Evolutionary conservation across 2,329 filamentous ascomycete species (phyloP).

Genomic region (Macrophomina phaseolina): DNA sequence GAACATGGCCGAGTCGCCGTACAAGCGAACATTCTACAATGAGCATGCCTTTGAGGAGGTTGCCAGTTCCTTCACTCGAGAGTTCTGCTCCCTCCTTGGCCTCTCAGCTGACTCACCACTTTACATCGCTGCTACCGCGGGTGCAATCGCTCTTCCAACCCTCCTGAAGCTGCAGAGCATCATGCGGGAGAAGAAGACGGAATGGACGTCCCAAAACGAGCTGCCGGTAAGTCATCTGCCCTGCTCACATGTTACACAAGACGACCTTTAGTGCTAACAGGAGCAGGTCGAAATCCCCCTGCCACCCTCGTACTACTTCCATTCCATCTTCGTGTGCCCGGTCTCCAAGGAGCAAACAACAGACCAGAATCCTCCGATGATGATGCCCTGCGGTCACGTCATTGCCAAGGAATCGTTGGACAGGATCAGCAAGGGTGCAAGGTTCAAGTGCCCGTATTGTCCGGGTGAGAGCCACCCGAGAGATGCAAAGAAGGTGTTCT

Average conservation of each 20-base stretch:
- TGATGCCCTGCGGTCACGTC: constrained; percentile 94
- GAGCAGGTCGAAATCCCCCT: constrained; percentile 68
- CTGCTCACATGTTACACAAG: neutral
- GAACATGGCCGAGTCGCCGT: constrained; percentile 79
- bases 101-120: constrained; percentile 90
- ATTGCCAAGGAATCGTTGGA: constrained; percentile 84
- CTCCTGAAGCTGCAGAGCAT: constrained; percentile 87
- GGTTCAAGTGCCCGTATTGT: constrained; percentile 97
- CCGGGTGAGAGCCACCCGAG: constrained; percentile 79
- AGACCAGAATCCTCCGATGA: constrained; percentile 91
- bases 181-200: constrained; percentile 86
- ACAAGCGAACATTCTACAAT: constrained; percentile 77
- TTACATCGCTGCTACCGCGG: constrained; percentile 90
- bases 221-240: constrained; percentile 70
- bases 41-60: constrained; percentile 81
- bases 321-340: constrained; percentile 96
- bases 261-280: constrained; percentile 39
- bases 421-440: constrained; percentile 75
- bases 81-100: constrained; percentile 91
- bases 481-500: constrained; percentile 75
- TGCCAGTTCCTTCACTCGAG: constrained; percentile 83
- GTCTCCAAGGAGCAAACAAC: constrained; percentile 97
- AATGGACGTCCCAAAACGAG: constrained; percentile 93
- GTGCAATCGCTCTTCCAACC: constrained; percentile 86
- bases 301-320: constrained; percentile 73